These are phyloP conservation scores for Gleditsia sinensis DNA, from an alignment of 306 rosid genomes.

Conservation along the genomic window DNA sequence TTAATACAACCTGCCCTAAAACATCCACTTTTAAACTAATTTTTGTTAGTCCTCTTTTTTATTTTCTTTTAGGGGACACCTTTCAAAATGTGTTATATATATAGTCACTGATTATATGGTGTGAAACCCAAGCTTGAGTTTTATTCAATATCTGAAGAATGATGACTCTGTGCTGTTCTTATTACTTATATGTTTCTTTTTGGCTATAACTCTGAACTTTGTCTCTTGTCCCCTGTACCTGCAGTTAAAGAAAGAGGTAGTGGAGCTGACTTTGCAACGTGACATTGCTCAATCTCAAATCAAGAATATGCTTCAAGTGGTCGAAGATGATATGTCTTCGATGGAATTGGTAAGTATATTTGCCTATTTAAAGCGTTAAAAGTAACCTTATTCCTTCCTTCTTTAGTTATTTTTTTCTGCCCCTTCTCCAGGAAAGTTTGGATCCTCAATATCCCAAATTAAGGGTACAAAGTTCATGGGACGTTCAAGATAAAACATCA, in stretches of 20 bases:
- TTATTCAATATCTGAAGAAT: slow-evolving; percentile 17
- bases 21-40: not conserved
- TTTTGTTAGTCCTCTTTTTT: not conserved
- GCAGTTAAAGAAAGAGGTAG: slow-evolving; percentile 78
- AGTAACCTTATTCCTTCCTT: not conserved
- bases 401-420: slow-evolving; percentile 37
- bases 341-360: slow-evolving; percentile 46
- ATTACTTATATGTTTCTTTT: slow-evolving; percentile 7
- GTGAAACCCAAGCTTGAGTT: not conserved
- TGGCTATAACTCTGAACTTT: slow-evolving; percentile 20
- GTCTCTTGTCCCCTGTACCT: slow-evolving; percentile 14
- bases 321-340: slow-evolving; percentile 60
- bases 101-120: slow-evolving; percentile 13
- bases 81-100: not conserved
- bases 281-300: slow-evolving; percentile 85
- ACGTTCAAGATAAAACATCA: slow-evolving; percentile 51
- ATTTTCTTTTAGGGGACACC: slow-evolving; percentile 8
- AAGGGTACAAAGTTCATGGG: slow-evolving; percentile 66
- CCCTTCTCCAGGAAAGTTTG: slow-evolving; percentile 50
- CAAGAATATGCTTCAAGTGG: slow-evolving; percentile 72
- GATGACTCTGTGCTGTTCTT: slow-evolving; percentile 1
- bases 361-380: slow-evolving; percentile 27
- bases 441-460: slow-evolving; percentile 68
- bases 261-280: slow-evolving; percentile 65
- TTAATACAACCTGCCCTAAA: not conserved